Conservation (phyloP, 2,329 filamentous ascomycete species). For the Aschersonia sp. region DNA sequence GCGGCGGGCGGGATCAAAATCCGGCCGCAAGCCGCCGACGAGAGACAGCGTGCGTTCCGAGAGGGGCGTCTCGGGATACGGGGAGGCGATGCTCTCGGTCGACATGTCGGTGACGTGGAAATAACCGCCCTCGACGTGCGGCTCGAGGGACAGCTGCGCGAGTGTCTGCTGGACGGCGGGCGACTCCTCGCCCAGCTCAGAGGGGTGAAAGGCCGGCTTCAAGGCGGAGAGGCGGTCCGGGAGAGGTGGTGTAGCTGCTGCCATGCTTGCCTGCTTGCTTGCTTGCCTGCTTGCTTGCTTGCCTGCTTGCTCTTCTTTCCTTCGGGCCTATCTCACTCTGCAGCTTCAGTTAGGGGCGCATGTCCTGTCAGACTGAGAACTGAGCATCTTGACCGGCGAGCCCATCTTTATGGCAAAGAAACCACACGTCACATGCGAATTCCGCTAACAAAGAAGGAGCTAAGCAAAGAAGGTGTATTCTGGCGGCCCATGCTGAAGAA, state of each 20-base stretch:
- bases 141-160: constrained; percentile 15
- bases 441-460: no score
- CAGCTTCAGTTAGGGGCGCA: no score
- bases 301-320: background rate
- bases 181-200: background rate
- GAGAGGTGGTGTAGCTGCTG: background rate
- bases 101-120: constrained; percentile 47
- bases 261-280: background rate
- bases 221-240: no score
- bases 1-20: constrained; percentile 26
- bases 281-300: background rate
- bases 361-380: no score
- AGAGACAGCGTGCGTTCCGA: constrained; percentile 19
- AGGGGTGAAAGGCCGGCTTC: background rate
- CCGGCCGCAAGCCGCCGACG: constrained; percentile 15
- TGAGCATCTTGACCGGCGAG: no score
- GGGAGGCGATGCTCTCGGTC: constrained; percentile 34
- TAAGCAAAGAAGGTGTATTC: no score
- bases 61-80: constrained; percentile 18
- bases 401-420: no score
- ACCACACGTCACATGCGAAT: no score
- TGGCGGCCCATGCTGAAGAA: no score
- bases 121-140: constrained; percentile 51
- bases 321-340: no score
- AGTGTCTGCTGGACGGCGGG: background rate